phyloP scores from a whole-genome alignment of 176 grass and related monocot species.

The Chloris gayana region DNA sequence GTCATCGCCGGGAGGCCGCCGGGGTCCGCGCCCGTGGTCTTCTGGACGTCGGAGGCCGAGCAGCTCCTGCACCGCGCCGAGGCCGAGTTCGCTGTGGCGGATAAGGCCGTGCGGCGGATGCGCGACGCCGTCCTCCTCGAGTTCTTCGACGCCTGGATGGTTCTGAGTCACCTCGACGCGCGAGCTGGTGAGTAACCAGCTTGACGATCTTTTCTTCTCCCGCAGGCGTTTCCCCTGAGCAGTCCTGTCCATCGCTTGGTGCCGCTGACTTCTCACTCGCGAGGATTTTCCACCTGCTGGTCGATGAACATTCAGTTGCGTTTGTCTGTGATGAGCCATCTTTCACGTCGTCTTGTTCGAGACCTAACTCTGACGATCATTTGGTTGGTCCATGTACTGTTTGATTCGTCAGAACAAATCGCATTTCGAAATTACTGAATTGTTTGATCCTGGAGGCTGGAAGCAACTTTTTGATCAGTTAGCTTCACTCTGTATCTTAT shows the following conservation, averaged over 20 bases:
- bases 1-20: neutral
- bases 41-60: neutral
- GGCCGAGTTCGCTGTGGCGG: neutral
- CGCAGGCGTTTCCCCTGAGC: too few species aligned
- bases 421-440: neutral
- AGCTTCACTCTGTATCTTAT: too few species aligned
- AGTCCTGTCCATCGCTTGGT: too few species aligned
- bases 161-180: neutral
- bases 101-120: neutral
- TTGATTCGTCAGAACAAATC: neutral
- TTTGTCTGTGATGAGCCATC: too few species aligned
- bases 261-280: neutral
- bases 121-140: neutral
- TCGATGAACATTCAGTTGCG: neutral
- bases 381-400: neutral
- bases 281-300: neutral
- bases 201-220: neutral
- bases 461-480: too few species aligned
- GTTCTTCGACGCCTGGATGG: neutral
- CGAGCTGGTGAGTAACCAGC: neutral
- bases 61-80: neutral
- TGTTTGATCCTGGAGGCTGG: neutral
- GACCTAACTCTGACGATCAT: neutral
- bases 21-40: neutral
- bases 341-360: neutral